Conservation (phyloP, 2,329 filamentous ascomycete species). For the Trichoderma endophyticum region DNA sequence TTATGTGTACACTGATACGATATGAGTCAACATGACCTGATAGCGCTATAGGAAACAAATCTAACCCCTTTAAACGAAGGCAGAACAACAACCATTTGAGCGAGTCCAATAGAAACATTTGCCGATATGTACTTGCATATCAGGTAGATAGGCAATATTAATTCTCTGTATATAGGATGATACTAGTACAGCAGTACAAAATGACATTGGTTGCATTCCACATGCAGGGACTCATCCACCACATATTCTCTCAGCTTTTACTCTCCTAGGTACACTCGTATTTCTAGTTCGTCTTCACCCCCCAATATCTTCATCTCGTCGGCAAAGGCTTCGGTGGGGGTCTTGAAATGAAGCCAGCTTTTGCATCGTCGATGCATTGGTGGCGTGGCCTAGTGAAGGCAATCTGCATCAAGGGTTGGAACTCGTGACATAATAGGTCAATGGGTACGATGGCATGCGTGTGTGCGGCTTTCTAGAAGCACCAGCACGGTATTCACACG, state of each 20-base stretch:
- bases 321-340: background rate
- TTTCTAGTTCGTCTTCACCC: background rate
- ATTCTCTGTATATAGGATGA: background rate
- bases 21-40: background rate
- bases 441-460: background rate
- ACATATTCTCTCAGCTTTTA: background rate
- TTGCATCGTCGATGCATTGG: background rate
- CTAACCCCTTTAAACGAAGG: background rate
- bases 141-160: background rate
- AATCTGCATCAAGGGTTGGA: background rate
- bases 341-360: background rate
- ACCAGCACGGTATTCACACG: background rate
- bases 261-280: background rate
- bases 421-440: background rate
- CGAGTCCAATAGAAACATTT: background rate
- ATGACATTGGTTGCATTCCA: background rate
- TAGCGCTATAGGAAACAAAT: background rate
- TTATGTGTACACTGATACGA: background rate
- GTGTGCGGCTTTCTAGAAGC: slow-evolving; percentile 1
- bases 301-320: background rate
- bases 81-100: background rate
- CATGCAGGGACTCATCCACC: background rate
- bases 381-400: background rate
- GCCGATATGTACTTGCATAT: background rate
- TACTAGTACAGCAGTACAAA: background rate